Percentiles rank a stretch among this genome's conserved stretches.
phyloP scores from a whole-genome alignment of 345 rosid species.

The Aquilaria sinensis region DNA sequence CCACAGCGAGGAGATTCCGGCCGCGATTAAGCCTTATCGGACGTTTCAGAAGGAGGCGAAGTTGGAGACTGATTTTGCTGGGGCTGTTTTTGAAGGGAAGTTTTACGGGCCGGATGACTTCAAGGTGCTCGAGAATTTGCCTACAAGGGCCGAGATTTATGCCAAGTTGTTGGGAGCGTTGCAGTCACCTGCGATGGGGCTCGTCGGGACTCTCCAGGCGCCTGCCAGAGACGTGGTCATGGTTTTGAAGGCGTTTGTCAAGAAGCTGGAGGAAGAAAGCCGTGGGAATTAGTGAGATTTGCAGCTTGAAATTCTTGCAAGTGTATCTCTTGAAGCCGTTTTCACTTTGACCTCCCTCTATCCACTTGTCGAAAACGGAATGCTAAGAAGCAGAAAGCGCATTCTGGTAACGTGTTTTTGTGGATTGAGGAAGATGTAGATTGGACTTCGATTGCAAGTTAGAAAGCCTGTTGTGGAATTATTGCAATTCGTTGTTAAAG shows the following conservation, averaged over 20 bases:
- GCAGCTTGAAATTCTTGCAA: slow-evolving; percentile 2
- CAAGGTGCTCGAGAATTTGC: slow-evolving; percentile 69
- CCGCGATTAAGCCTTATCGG: slow-evolving; percentile 78
- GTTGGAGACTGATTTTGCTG: slow-evolving; percentile 70
- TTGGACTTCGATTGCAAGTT: neutral
- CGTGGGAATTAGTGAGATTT: slow-evolving; percentile 29
- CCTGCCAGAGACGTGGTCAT: slow-evolving; percentile 77
- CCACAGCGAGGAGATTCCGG: slow-evolving; percentile 83
- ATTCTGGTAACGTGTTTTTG: no score
- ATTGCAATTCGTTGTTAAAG: no score
- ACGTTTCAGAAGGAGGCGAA: slow-evolving; percentile 68
- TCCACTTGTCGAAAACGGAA: neutral
- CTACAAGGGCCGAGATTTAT: slow-evolving; percentile 77
- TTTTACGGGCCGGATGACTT: slow-evolving; percentile 79
- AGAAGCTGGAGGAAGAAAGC: slow-evolving; percentile 86
- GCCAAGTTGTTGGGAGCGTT: slow-evolving; percentile 78
- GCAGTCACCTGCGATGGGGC: slow-evolving; percentile 70
- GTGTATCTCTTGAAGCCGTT: slow-evolving; percentile 10
- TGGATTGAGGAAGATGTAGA: neutral
- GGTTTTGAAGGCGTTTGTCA: slow-evolving; percentile 77
- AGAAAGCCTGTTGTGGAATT: no score
- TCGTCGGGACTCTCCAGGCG: slow-evolving; percentile 84
- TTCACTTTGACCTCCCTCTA: neutral
- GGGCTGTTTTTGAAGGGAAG: slow-evolving; percentile 91
- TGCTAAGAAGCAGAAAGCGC: no score